Evolutionary conservation across 352 stramenopile species (phyloP), one percentile per base, ranked within the genome.

Genomic region (Pythium periplocum): DNA sequence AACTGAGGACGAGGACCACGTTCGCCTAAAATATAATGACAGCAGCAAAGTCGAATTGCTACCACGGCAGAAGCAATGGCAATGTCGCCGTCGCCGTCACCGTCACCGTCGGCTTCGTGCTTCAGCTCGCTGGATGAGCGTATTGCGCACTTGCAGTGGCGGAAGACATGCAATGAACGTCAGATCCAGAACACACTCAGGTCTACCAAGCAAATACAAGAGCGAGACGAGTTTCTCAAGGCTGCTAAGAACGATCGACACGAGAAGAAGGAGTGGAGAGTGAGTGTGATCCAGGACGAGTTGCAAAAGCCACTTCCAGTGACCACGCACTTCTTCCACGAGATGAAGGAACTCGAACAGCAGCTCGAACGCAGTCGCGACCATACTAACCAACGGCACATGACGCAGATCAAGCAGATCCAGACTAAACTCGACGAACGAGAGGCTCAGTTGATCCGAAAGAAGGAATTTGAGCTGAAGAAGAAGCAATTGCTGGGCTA

Each of bases 161-260:
- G 80, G 47, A 87, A 86, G 55, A 58, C 77, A 34, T 88, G 80
- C 61, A 87, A 88, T 42, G 73, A 87, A 57, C 75, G 70, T 6
- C 51, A 90, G 61, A 87, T 87, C 52, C 75, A 87, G 57, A 69
- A 74, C 47, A 80, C 79, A 1, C 46, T 87, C 40, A 69, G 68
- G 0, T 51, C 66, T 2, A 86, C 64, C 49, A 85, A 87, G 58
- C 75, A 90, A 38, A 55, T 86, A 1, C 71, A 86, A 40, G 73
- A 86, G 35, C 65, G 71, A 12, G 79, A 90, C 44, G 68, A 83
- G 34, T 83, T 87, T 40, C 63, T 84, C 12, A 70, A 71, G 10
- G 71, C 65, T 9, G 66, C 74, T 2, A 82, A 73, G 55, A 70
- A 68, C 45, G 64, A 65, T 0, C 61, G 56, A 40, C 70, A 76